These are phyloP conservation scores for Magnusiomyces fungicola DNA, from an alignment of 1,139 yeast genomes.

Conservation along the genomic window DNA sequence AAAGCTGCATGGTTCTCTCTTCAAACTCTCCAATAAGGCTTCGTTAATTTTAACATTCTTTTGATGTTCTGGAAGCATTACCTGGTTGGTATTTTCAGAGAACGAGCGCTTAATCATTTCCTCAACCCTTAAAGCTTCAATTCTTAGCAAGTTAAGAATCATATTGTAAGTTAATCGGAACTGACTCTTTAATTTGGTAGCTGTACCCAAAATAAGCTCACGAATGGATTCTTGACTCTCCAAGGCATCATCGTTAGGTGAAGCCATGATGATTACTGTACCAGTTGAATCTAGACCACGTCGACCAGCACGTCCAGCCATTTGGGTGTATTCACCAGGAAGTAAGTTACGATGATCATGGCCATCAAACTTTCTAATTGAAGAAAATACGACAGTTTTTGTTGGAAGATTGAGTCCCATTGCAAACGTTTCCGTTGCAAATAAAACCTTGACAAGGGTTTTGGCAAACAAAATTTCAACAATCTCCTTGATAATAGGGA, in stretches of 20 bases:
- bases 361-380: conserved; percentile 85
- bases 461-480: conserved; percentile 87
- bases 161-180: conserved; percentile 91
- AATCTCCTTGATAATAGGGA: conserved; percentile 92
- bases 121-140: conserved; percentile 90
- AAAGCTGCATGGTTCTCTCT: conserved; percentile 37
- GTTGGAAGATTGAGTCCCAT: conserved; percentile 98
- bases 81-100: conserved; percentile 84
- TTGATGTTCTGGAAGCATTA: conserved; percentile 80
- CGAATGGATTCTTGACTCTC: conserved; percentile 54
- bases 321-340: conserved; percentile 97
- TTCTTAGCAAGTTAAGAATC: conserved; percentile 85
- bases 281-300: conserved; percentile 93
- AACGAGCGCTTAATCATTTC: conserved; percentile 96
- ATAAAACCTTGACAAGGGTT: conserved; percentile 77
- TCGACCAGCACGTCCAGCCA: conserved; percentile 99
- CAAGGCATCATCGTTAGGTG: conserved; percentile 31
- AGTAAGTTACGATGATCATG: conserved; percentile 66
- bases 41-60: conserved; percentile 50
- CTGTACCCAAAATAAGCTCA: conserved; percentile 76
- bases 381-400: conserved; percentile 87
- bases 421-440: conserved; percentile 97
- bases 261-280: conserved; percentile 90
- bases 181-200: conserved; percentile 85
- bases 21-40: conserved; percentile 38